These are phyloP conservation scores for Candolleomyces aberdarensis DNA, from an alignment of 768 basidiomycete genomes.

Conservation along the genomic window DNA sequence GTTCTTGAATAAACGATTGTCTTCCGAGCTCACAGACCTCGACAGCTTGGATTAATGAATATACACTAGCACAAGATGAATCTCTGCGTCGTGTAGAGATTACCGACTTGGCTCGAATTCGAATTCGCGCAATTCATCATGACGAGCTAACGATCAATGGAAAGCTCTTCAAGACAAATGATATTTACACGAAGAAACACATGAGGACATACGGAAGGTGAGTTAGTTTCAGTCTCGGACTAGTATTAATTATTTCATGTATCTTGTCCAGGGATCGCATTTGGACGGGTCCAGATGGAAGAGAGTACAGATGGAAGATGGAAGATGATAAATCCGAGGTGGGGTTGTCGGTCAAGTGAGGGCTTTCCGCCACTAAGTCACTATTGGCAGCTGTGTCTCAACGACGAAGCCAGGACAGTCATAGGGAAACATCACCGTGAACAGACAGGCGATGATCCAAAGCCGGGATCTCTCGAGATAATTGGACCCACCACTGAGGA, in stretches of 20 bases:
- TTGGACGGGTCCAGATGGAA: constrained; percentile 18
- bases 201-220: constrained; percentile 12
- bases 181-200: not conserved
- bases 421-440: constrained; percentile 15
- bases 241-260: not conserved
- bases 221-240: not conserved
- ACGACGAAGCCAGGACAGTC: constrained; percentile 8
- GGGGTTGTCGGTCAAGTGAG: not conserved
- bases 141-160: constrained; percentile 7
- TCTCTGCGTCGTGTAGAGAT: not conserved
- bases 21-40: not conserved
- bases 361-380: not conserved
- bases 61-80: not conserved
- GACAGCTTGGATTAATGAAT: not conserved
- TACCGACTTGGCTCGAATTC: not conserved
- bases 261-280: constrained; percentile 14
- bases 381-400: constrained; percentile 4
- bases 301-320: constrained; percentile 20
- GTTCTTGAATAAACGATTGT: not conserved
- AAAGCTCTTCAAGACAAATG: constrained; percentile 7
- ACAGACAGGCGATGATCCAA: constrained; percentile 10
- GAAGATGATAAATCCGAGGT: constrained; percentile 7
- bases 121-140: not conserved
- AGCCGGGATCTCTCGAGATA: constrained; percentile 17
- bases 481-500: not conserved